Evolutionary conservation across 257 asterid genomes (phyloP).

Genomic region (Paraleonurus japonicus): DNA sequence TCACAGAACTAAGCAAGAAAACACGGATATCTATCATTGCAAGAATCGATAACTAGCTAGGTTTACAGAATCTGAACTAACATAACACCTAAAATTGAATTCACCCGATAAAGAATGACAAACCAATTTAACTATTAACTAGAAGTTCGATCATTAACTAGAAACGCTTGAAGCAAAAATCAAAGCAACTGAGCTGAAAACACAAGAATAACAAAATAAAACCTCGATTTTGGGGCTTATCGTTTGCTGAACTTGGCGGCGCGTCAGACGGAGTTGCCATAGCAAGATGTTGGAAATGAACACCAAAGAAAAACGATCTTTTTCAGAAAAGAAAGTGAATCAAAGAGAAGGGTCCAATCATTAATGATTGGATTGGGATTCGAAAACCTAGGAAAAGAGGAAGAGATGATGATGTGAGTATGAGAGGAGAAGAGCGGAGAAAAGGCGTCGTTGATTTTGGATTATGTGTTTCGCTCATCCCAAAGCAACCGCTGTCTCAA

Average conservation of each 20-base stretch:
- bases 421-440: not conserved
- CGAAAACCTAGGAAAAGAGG: slow-evolving; percentile 6
- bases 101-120: slow-evolving; percentile 6
- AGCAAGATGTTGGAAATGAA: not conserved
- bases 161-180: not conserved
- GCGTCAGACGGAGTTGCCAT: slow-evolving; percentile 63
- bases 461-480: slow-evolving; percentile 36
- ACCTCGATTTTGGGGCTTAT: slow-evolving; percentile 57
- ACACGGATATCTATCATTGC: not conserved
- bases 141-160: slow-evolving; percentile 14
- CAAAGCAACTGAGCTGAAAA: not conserved
- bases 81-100: slow-evolving; percentile 10
- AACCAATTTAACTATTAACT: not conserved
- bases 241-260: slow-evolving; percentile 48
- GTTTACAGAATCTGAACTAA: slow-evolving; percentile 3
- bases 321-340: not conserved
- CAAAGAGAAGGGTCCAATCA: not conserved
- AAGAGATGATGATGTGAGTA: not conserved
- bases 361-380: not conserved
- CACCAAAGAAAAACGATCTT: not conserved
- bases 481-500: slow-evolving; percentile 24
- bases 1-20: slow-evolving; percentile 6
- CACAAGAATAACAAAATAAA: not conserved
- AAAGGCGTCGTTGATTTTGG: slow-evolving; percentile 22
- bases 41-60: not conserved